Percentiles rank a stretch among this genome's conserved stretches.
These are phyloP conservation scores for Exophiala spinifera DNA, from an alignment of 2,329 filamentous ascomycete species.

Conservation along the genomic window DNA sequence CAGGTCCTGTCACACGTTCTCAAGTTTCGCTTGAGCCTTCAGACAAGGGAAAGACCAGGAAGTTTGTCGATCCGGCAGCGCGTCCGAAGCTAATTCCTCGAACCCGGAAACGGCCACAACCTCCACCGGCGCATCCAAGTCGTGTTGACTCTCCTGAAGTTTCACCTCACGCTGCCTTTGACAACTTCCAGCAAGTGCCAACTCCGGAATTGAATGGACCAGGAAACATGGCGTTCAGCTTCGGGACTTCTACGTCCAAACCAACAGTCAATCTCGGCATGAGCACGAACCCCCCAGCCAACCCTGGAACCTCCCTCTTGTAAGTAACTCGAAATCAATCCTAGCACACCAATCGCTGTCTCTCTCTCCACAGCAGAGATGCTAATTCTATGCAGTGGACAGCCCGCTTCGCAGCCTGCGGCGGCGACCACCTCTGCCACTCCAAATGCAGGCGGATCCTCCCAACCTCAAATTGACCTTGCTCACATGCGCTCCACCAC, in stretches of 20 bases:
- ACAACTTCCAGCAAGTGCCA: neutral
- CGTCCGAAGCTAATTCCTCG: too few relatives aligned
- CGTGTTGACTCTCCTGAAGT: too few relatives aligned
- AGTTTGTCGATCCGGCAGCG: too few relatives aligned
- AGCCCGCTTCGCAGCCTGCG: conserved; percentile 8
- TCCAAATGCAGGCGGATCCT: conserved; percentile 54
- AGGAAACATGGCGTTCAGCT: conserved; percentile 21
- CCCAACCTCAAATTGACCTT: conserved; percentile 74
- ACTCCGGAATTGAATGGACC: neutral
- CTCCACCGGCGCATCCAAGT: too few relatives aligned
- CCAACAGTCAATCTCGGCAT: conserved; percentile 18
- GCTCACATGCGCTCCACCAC: conserved; percentile 79
- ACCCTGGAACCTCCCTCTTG: conserved; percentile 13
- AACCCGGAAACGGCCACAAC: too few relatives aligned
- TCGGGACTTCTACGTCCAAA: conserved; percentile 13
- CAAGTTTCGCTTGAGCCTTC: too few relatives aligned
- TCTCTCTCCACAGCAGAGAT: neutral
- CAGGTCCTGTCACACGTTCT: too few relatives aligned
- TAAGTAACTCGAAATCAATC: conserved; percentile 9
- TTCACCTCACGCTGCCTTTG: too few relatives aligned
- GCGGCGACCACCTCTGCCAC: conserved; percentile 16
- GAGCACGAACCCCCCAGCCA: conserved; percentile 12
- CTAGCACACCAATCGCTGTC: neutral
- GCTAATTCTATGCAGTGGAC: conserved; percentile 9
- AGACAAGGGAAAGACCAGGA: too few relatives aligned